Evolutionary conservation across 1,139 yeast genomes (phyloP).

Genomic region (Pichia sp.): DNA sequence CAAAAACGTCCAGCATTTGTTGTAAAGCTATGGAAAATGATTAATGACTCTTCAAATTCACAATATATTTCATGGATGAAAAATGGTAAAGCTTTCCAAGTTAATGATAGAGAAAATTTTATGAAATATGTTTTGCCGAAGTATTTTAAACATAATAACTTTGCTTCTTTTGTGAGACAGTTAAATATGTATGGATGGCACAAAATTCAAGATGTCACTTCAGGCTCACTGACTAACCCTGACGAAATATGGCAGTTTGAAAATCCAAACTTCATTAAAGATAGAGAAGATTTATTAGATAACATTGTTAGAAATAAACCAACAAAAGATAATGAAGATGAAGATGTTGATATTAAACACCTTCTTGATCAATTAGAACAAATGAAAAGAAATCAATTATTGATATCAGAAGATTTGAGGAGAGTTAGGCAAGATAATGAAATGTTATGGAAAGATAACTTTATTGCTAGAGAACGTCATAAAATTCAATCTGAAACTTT

Average conservation of each 20-base stretch:
- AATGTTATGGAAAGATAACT: constrained; percentile 85
- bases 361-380: constrained; percentile 68
- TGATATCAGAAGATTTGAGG: constrained; percentile 76
- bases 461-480: constrained; percentile 75
- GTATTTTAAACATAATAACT: constrained; percentile 90
- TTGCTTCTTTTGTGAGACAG: constrained; percentile 92
- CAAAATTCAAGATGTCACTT: constrained; percentile 74
- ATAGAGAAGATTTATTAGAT: constrained; percentile 51
- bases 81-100: constrained; percentile 82
- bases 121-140: constrained; percentile 81
- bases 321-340: constrained; percentile 39
- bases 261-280: constrained; percentile 64
- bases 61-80: constrained; percentile 77
- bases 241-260: constrained; percentile 76
- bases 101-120: constrained; percentile 77
- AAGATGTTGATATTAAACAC: constrained; percentile 47
- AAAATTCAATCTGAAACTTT: constrained; percentile 81
- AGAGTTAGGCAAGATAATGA: constrained; percentile 85
- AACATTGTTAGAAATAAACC: constrained; percentile 52
- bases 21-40: constrained; percentile 91
- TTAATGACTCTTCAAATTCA: constrained; percentile 66
- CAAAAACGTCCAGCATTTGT: constrained; percentile 77
- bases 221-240: constrained; percentile 53
- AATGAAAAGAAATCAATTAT: constrained; percentile 69
- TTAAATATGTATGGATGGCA: constrained; percentile 98